Percentiles rank a stretch among this genome's conserved stretches.
phyloP scores from a whole-genome alignment of 305 asterid species.

The Ajuga reptans region DNA sequence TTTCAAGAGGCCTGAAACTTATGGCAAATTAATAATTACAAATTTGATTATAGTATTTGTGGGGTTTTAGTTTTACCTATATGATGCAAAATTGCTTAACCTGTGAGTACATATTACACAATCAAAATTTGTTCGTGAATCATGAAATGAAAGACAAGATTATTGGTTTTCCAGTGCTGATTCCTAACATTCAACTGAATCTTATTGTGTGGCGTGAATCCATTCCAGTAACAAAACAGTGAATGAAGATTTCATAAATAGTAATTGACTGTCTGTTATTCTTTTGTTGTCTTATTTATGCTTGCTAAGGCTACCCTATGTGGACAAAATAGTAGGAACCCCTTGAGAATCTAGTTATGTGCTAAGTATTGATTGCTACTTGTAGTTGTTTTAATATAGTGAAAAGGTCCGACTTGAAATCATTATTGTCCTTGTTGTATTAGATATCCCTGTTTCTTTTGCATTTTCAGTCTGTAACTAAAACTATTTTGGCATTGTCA shows the following conservation, averaged over 20 bases:
- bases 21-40: no score
- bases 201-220: constrained; percentile 1
- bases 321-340: background rate
- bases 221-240: background rate
- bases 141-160: background rate
- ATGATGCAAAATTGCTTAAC: background rate
- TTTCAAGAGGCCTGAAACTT: background rate
- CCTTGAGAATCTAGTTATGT: background rate
- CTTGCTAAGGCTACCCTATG: background rate
- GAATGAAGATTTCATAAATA: background rate
- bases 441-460: background rate
- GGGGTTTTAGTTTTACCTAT: background rate
- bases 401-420: background rate
- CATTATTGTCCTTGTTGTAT: background rate
- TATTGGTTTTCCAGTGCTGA: background rate
- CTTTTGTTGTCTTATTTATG: background rate
- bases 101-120: background rate
- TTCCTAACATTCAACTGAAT: background rate
- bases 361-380: no score
- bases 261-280: background rate
- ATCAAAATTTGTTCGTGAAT: background rate
- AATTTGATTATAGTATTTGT: background rate
- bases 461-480: background rate
- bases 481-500: background rate
- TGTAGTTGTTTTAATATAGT: no score